Base-by-base conservation (phyloP, 140 eudicot species). In the Ambrosia hybrid region DNA sequence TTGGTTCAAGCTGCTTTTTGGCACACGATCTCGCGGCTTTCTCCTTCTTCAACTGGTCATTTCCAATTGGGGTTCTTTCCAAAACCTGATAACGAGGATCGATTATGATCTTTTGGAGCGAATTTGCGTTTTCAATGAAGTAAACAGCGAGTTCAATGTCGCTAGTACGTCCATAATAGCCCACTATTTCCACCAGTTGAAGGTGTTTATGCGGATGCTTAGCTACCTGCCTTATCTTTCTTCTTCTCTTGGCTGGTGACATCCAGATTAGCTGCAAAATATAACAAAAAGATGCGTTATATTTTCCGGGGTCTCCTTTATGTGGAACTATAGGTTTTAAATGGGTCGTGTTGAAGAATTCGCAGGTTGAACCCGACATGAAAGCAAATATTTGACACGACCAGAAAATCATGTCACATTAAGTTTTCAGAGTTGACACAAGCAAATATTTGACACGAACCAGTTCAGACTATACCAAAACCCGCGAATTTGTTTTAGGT, bases 151-250 rank as follows among this genome's bases (percentile, higher is more conserved):
- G 85, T 53, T 86, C 89, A 69, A 76, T 72, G 14, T 86, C 92
- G 48, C 89, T 81, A 0, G 79, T 84, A 9, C 92, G 89, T 5
- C 92, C 89, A 17, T 72, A 86, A 78, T 86, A 86, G 34, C 92
- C 92, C 65, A 65, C 70, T 55, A 86, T 65, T 80, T 84, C 86
- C 41, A 86, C 83, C 77, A 81, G 6, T 60, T 78, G 70, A 39
- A 83, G 79, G 76, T 68, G 76, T 51, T 70, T 65, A 61, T 81
- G 89, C 14, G 83, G 69, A 57, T 65, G 80, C 68, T 76, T 73
- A 9, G 73, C 70, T 6, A 72, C 81, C 8, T 48, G 80, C 43
- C 82, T 80, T 60, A 83, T 64, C 77, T 81, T 81, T 78, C 86
- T 75, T 76, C 84, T 77, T 62, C 83, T 80, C 78, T 75, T 86